phyloP scores from a whole-genome alignment of 129 eudicot genomes.

The Helianthus annuus region DNA sequence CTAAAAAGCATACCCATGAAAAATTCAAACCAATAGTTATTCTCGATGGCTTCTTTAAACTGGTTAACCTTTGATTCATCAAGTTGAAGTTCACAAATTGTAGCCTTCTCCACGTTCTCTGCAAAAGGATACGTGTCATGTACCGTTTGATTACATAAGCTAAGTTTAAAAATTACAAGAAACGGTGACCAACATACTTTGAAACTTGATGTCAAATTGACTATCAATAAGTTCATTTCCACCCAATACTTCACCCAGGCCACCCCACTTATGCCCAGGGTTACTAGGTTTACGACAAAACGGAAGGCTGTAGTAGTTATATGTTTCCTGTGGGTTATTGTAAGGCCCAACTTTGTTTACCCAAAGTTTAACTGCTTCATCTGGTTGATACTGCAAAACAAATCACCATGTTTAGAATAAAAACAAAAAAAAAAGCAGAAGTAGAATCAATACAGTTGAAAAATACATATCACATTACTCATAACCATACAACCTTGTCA shows the following conservation, averaged over 20 bases:
- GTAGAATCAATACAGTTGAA: not conserved
- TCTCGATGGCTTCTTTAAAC: constrained; percentile 82
- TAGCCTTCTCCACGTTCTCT: constrained; percentile 69
- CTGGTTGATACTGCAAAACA: constrained; percentile 58
- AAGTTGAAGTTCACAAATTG: constrained; percentile 76
- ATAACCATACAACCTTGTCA: too few species aligned
- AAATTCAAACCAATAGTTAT: constrained; percentile 92
- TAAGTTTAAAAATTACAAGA: not conserved
- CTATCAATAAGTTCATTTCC: constrained; percentile 92
- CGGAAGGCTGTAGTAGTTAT: constrained; percentile 82
- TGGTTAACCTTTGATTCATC: constrained; percentile 71
- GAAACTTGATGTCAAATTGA: constrained; percentile 68
- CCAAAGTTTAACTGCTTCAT: constrained; percentile 66
- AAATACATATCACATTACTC: too few species aligned
- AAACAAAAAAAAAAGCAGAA: not conserved
- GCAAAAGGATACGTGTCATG: constrained; percentile 28
- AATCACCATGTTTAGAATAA: not conserved
- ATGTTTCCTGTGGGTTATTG: constrained; percentile 90
- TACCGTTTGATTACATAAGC: constrained; percentile 3
- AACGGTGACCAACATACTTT: constrained; percentile 47
- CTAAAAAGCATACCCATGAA: constrained; percentile 71
- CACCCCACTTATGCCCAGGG: constrained; percentile 86
- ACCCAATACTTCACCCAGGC: constrained; percentile 90
- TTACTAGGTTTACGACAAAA: constrained; percentile 68
- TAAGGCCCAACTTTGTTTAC: constrained; percentile 93